phyloP scores from a whole-genome alignment of 148 eudicot genomes.

The Amaranthus cruentus region DNA sequence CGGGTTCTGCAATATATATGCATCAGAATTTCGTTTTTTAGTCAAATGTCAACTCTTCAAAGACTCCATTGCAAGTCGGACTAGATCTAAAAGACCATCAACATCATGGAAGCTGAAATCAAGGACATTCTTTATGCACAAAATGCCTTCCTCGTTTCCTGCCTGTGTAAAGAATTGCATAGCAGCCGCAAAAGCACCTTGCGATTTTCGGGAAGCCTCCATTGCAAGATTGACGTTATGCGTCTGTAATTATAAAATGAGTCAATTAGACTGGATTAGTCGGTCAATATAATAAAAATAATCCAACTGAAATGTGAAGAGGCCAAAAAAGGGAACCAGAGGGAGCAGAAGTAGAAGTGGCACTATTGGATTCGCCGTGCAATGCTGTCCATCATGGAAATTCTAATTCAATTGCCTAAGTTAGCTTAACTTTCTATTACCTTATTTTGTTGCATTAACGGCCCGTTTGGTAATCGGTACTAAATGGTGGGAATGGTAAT shows the following conservation, averaged over 20 bases:
- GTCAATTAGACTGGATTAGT: not conserved
- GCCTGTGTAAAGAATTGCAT: conserved; percentile 25
- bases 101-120: conserved; percentile 54
- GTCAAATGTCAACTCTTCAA: conserved; percentile 15
- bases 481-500: too few relatives aligned
- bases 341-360: too few relatives aligned
- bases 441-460: too few relatives aligned
- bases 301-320: too few relatives aligned
- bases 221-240: conserved; percentile 37
- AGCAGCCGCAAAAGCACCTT: conserved; percentile 35
- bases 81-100: conserved; percentile 34
- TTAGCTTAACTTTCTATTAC: too few relatives aligned
- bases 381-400: not conserved
- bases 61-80: conserved; percentile 40
- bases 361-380: too few relatives aligned
- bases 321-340: too few relatives aligned
- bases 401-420: not conserved
- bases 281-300: not conserved
- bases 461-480: too few relatives aligned
- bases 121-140: conserved; percentile 35
- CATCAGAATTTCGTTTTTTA: conserved; percentile 2
- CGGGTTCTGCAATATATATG: conserved; percentile 3
- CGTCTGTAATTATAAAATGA: conserved; percentile 23
- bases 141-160: conserved; percentile 34
- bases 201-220: conserved; percentile 44